These are phyloP conservation scores for Macadamia tetraphylla DNA, from an alignment of 164 flowering plant genomes.

Conservation along the genomic window DNA sequence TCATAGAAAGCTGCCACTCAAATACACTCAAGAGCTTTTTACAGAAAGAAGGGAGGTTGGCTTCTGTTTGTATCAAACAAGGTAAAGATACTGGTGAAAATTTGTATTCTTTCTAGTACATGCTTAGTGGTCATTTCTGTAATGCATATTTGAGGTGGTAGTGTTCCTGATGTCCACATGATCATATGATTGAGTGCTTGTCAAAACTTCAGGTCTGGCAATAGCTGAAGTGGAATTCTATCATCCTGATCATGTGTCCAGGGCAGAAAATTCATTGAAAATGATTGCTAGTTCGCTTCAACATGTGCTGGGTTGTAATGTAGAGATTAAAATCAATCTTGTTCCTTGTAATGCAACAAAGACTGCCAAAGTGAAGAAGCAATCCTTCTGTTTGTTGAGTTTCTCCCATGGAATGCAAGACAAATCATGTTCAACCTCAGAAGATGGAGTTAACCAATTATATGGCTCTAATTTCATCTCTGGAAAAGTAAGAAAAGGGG, in stretches of 20 bases:
- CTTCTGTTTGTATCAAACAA: conserved; percentile 52
- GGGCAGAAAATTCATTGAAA: conserved; percentile 87
- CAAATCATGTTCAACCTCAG: conserved; percentile 26
- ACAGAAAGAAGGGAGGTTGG: conserved; percentile 55
- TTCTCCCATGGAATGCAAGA: conserved; percentile 49
- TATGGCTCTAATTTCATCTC: conserved; percentile 38
- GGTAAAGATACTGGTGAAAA: conserved; percentile 33
- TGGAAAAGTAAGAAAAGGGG: conserved; percentile 27
- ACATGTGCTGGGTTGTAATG: conserved; percentile 61
- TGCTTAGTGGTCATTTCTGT: neutral
- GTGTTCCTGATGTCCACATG: neutral
- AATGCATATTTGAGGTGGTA: neutral
- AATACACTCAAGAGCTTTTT: conserved; percentile 51
- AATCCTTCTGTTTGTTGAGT: conserved; percentile 50
- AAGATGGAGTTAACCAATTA: conserved; percentile 32
- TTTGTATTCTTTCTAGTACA: neutral
- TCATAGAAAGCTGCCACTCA: conserved; percentile 52
- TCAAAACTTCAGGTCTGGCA: conserved; percentile 48
- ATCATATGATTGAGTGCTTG: neutral
- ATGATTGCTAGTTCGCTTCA: conserved; percentile 70
- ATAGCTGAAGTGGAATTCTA: conserved; percentile 68
- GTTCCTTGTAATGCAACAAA: conserved; percentile 23
- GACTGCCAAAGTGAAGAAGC: conserved; percentile 32
- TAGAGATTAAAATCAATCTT: conserved; percentile 70
- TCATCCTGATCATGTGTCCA: conserved; percentile 47